Percentiles rank a stretch among this genome's conserved stretches.
These are phyloP conservation scores for Colletotrichum gigasporum DNA, from an alignment of 2,329 filamentous ascomycete genomes.

Conservation along the genomic window DNA sequence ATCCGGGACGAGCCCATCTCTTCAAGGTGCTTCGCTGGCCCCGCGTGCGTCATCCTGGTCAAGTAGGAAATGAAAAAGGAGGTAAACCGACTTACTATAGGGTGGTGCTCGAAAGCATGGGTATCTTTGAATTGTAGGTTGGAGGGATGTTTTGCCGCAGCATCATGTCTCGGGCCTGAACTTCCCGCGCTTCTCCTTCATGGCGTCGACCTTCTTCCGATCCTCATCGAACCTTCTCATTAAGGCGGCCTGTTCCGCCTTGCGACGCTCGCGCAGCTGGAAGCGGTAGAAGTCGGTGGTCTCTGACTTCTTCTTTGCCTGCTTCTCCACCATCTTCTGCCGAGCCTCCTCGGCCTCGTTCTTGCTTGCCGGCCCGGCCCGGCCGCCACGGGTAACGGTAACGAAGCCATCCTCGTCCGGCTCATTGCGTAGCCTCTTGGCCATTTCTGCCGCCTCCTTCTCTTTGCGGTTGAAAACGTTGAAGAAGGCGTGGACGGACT, in stretches of 20 bases:
- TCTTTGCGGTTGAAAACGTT: conserved; percentile 78
- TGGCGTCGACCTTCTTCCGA: conserved; percentile 74
- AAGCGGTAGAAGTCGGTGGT: conserved; percentile 84
- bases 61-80: conserved; percentile 1
- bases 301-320: conserved; percentile 69
- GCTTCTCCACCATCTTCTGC: conserved; percentile 70
- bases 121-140: conserved; percentile 17
- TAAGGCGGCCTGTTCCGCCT: conserved; percentile 75
- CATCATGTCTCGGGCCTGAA: conserved; percentile 63
- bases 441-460: conserved; percentile 69
- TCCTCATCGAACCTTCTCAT: conserved; percentile 80
- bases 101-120: conserved; percentile 18
- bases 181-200: conserved; percentile 74
- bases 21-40: conserved; percentile 54
- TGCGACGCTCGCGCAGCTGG: conserved; percentile 81
- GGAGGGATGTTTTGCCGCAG: neutral
- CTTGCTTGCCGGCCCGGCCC: conserved; percentile 76
- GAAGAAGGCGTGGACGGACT: conserved; percentile 86
- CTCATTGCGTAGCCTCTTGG: conserved; percentile 74
- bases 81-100: conserved; percentile 31
- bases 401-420: conserved; percentile 97
- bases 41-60: conserved; percentile 62
- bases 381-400: conserved; percentile 84
- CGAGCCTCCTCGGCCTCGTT: conserved; percentile 73
- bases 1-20: conserved; percentile 35